Conservation (phyloP, 192 early-diverging fungal genomes). For the Obelidium mucronatum region DNA sequence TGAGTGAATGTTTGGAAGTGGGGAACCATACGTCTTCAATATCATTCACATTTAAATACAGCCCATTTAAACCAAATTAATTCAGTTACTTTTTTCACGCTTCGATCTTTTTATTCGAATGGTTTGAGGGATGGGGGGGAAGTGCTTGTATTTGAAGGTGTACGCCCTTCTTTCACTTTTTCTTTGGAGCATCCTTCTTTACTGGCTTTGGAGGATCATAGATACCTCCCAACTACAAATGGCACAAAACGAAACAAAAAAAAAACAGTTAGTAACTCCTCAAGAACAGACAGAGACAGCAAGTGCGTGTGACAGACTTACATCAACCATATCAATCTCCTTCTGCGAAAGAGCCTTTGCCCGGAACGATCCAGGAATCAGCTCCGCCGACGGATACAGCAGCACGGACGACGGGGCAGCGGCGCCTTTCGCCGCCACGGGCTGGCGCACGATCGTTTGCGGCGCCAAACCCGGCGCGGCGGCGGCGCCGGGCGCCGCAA, state of each 20-base stretch:
- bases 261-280: too few species aligned
- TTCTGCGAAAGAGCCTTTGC: slow-evolving; percentile 6
- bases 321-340: slow-evolving; percentile 29
- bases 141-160: too few species aligned
- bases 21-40: too few species aligned
- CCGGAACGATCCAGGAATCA: slow-evolving; percentile 19
- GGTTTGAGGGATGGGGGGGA: too few species aligned
- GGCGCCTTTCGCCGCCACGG: neutral
- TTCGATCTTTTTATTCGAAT: too few species aligned
- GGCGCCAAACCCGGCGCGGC: neutral
- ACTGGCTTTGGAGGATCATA: slow-evolving; percentile 16
- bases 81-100: too few species aligned
- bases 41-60: too few species aligned
- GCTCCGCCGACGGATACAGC: neutral
- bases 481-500: neutral
- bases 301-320: slow-evolving; percentile 1
- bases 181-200: slow-evolving; percentile 3
- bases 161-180: too few species aligned
- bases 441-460: neutral
- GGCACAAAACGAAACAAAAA: neutral
- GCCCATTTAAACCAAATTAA: too few species aligned
- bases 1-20: too few species aligned
- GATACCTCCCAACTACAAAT: slow-evolving; percentile 9
- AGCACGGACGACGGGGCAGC: slow-evolving; percentile 17
- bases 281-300: too few species aligned